Percentiles rank a stretch among this genome's conserved stretches.
phyloP scores from a whole-genome alignment of 768 basidiomycete species.

The Pulveroboletus sp. region DNA sequence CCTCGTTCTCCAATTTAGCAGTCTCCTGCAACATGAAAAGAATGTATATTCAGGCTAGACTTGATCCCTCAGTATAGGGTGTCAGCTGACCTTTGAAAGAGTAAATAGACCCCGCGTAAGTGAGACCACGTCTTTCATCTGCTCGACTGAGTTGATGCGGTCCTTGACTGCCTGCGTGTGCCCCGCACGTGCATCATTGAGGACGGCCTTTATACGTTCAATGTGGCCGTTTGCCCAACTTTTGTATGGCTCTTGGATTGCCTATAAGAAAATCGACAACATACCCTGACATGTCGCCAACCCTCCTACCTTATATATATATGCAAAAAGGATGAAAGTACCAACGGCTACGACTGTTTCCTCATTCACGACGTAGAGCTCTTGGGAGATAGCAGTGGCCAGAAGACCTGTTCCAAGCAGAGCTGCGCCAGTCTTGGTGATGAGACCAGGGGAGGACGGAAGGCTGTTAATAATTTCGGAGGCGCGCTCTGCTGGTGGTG shows the following conservation, averaged over 20 bases:
- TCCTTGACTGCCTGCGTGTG: constrained; percentile 93
- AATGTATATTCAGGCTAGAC: not conserved
- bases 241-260: constrained; percentile 80
- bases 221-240: constrained; percentile 92
- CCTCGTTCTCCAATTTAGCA: constrained; percentile 81
- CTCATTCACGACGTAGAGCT: constrained; percentile 96
- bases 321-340: constrained; percentile 76
- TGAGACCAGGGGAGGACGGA: constrained; percentile 77
- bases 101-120: constrained; percentile 88
- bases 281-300: not conserved
- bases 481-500: constrained; percentile 81
- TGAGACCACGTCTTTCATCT: constrained; percentile 94
- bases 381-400: constrained; percentile 92
- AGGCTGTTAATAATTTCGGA: constrained; percentile 85
- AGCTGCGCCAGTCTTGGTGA: constrained; percentile 93
- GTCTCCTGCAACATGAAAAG: constrained; percentile 59
- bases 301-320: constrained; percentile 68
- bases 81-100: constrained; percentile 71
- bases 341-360: constrained; percentile 88
- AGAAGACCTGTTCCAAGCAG: constrained; percentile 84
- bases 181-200: constrained; percentile 75
- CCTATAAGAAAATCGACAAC: constrained; percentile 36
- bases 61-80: not conserved
- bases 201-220: constrained; percentile 73
- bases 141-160: constrained; percentile 85